Evolutionary conservation across 768 basidiomycete genomes (phyloP), one percentile per base, ranked within the genome.

Genomic region (Austroboletus eburneus): DNA sequence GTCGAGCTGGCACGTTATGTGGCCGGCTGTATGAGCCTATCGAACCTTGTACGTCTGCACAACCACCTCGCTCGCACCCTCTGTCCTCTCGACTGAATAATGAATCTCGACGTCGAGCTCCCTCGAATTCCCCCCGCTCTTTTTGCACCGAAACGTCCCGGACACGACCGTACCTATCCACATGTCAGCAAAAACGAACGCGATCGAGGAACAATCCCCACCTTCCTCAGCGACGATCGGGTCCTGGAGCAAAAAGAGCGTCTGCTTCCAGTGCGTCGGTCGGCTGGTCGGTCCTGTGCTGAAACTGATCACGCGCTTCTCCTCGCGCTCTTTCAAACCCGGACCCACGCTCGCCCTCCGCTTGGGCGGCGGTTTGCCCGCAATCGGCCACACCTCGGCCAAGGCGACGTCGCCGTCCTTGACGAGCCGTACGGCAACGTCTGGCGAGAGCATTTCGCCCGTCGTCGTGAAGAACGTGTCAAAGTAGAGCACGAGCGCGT

Each of bases 191-290:
- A 13, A 35, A 22, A 9, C 17, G 5, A 25, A 1, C 42, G 43
- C 20, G n/a, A 18, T 27, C 14, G 30, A 14, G 16, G n/a, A 20
- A 14, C 2, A 3, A 66, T 79, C 14, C 33, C 9, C 32, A 86
- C 90, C 90, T 72, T 88, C 83, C 4, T 78, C 75, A 2, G 88
- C 81, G n/a, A 65, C 59, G 43, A 97, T 78, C 0, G 91, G 87
- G 45, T 92, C 81, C 38, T 78, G 72, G 47, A 99, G 73, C 55
- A 98, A 66, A 67, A 99, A 96, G 3, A 91, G 57, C 0, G 95
- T 92, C 62, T 99, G 95, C 63, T 92, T 93, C 95, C 95, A 98
- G 64, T 99, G 95, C 22, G 94, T 98, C 9, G 90, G 81, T 20
- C 80, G 79, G 47, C 89, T 93, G 56, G 70, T 70, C 9, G 95